These are phyloP conservation scores for Rhodotorula glutinis DNA, from an alignment of 1,284 basidiomycete genomes.

Conservation along the genomic window DNA sequence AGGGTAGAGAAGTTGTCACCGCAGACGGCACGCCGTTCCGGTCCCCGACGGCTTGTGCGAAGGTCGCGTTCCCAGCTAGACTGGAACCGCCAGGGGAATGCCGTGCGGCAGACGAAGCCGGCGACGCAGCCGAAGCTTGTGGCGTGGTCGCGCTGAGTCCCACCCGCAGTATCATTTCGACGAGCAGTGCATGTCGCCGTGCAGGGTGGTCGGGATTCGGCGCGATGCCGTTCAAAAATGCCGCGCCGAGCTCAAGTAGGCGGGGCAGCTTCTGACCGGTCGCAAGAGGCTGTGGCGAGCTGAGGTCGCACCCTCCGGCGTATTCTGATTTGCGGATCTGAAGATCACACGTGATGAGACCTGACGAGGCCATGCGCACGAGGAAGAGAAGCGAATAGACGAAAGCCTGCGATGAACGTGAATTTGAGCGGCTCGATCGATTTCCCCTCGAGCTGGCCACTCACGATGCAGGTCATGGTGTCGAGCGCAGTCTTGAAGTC, in stretches of 20 bases:
- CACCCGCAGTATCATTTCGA: slow-evolving; percentile 33
- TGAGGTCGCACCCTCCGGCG: slow-evolving; percentile 25
- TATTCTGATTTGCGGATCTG: slow-evolving; percentile 22
- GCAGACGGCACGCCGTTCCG: neutral
- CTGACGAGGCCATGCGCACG: slow-evolving; percentile 30
- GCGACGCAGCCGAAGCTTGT: neutral
- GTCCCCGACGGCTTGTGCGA: neutral
- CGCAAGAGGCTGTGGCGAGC: slow-evolving; percentile 16
- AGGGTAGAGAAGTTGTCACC: neutral
- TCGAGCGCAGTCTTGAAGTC: slow-evolving; percentile 39
- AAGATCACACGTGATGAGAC: slow-evolving; percentile 33
- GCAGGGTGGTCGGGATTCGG: slow-evolving; percentile 31
- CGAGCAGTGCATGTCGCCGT: slow-evolving; percentile 20
- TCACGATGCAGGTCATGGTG: slow-evolving; percentile 34
- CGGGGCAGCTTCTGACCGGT: slow-evolving; percentile 27
- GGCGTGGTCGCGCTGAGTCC: slow-evolving; percentile 9
- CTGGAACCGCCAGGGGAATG: neutral
- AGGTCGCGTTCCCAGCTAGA: neutral
- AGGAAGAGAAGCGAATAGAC: slow-evolving; percentile 35
- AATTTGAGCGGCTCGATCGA: too few species aligned
- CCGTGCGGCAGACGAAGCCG: neutral
- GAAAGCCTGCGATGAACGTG: slow-evolving; percentile 13
- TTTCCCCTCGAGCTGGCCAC: neutral
- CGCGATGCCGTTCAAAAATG: slow-evolving; percentile 30
- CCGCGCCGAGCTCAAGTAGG: slow-evolving; percentile 31